Evolutionary conservation across 2,329 filamentous ascomycete species (phyloP).

Genomic region (Bipolaris victoriae): DNA sequence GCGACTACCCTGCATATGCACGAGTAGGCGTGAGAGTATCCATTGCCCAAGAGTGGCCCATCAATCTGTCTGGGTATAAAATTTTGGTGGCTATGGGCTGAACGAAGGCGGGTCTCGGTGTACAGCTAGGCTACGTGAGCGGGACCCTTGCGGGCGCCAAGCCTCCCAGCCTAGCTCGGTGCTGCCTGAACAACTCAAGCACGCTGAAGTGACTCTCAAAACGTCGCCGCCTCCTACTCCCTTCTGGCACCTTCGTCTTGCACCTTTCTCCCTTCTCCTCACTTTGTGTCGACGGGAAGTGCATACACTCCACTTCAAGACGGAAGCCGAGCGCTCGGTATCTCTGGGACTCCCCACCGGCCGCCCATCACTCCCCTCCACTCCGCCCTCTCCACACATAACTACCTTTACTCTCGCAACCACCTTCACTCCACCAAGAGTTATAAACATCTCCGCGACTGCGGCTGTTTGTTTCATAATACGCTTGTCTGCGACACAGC

Average conservation of each 20-base stretch:
- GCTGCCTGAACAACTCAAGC: constrained; percentile 37
- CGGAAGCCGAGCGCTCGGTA: constrained; percentile 8
- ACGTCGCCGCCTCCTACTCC: constrained; percentile 29
- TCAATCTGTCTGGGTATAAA: too few relatives aligned
- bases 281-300: constrained; percentile 1
- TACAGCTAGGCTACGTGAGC: constrained; percentile 15
- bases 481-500: constrained; percentile 13
- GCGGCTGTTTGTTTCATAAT: neutral
- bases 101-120: constrained; percentile 15
- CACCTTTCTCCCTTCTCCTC: constrained; percentile 8
- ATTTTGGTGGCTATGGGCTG: neutral
- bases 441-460: neutral
- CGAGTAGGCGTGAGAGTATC: neutral
- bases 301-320: neutral
- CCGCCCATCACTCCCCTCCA: constrained; percentile 11
- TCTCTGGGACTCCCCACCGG: constrained; percentile 9
- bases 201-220: constrained; percentile 37
- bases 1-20: neutral
- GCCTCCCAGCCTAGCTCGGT: constrained; percentile 26
- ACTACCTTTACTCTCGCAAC: constrained; percentile 3
- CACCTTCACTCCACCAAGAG: constrained; percentile 5
- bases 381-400: constrained; percentile 11
- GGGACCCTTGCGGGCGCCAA: constrained; percentile 26
- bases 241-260: constrained; percentile 24
- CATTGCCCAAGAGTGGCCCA: neutral